Evolutionary conservation across 805 yeast species (phyloP).

Genomic region (Lachancea dasiensis): DNA sequence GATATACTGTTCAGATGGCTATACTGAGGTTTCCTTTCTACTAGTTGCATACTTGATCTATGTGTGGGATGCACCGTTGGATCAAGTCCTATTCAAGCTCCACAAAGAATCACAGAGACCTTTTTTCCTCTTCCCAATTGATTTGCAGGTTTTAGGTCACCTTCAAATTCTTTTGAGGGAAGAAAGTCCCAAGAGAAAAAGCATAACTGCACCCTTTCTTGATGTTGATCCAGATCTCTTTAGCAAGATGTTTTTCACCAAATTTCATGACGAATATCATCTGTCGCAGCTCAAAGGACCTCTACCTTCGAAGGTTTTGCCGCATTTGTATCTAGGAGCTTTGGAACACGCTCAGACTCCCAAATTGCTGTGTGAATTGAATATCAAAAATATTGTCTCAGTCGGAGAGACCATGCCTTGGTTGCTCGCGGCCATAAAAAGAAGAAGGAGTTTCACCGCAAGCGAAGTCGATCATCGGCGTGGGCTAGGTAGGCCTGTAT

Average conservation of each 20-base stretch:
- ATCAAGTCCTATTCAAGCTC: constrained; percentile 59
- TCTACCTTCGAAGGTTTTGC: constrained; percentile 75
- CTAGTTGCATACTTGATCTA: constrained; percentile 67
- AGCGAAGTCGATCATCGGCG: not conserved
- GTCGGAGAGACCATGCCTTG: constrained; percentile 80
- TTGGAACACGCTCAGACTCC: constrained; percentile 73
- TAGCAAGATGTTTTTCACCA: constrained; percentile 31
- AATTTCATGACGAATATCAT: constrained; percentile 24
- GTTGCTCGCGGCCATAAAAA: constrained; percentile 28
- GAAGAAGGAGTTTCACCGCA: constrained; percentile 4
- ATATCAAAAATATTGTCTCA: constrained; percentile 68
- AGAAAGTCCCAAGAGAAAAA: constrained; percentile 46
- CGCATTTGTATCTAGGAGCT: constrained; percentile 82
- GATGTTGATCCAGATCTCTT: constrained; percentile 29
- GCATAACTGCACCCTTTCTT: constrained; percentile 13
- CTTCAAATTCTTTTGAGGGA: constrained; percentile 55
- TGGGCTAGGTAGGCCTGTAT: not conserved
- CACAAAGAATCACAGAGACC: constrained; percentile 68
- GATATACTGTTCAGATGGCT: constrained; percentile 83
- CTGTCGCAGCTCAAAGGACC: constrained; percentile 47
- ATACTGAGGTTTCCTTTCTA: constrained; percentile 82
- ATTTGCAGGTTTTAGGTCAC: constrained; percentile 57
- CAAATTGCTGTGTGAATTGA: constrained; percentile 54
- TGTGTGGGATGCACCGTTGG: constrained; percentile 50
- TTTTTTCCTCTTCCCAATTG: constrained; percentile 75